Evolutionary conservation across 2,329 filamentous ascomycete genomes (phyloP), one percentile per base, ranked within the genome.

Genomic region (Blastomyces parvus): DNA sequence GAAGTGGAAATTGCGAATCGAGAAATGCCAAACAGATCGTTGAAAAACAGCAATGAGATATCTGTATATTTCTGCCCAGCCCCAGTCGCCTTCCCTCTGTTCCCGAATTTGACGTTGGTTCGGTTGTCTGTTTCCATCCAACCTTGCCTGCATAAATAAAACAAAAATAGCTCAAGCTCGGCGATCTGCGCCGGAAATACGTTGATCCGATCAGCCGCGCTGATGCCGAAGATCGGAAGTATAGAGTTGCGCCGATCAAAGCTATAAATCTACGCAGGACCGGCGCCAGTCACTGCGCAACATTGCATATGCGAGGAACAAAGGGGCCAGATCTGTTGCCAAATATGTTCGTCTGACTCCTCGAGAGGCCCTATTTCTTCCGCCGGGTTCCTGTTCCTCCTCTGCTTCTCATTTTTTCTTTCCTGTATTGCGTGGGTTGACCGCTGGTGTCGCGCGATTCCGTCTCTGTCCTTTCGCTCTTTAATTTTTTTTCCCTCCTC

Each of bases 401-500:
- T 55, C 52, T 13, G 1, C 13, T 55, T 33, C 30, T 36, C 58
- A 40, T 55, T 61, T 22, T 61, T 30, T 30, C 25, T 38, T 22
- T 38, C 58, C 46, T 30, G 30, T 40, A 17, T 19, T 56, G 53
- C 33, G 38, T 14, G 13, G 11, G 9, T 52, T 52, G 25, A 25
- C 17, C 48, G 25, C 30, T 30, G 48, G 48, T 30, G 22, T 52
- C 22, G 5, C 6, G 48, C 48, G 25, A 52, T 14, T 30, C 40
- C 25, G 14, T 33, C 53, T 58, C n/a, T 22, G n/a, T n/a, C n/a
- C 27, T n/a, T 38, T 9, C 25, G 38, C 2, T 50, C 30, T 33
- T 61, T 62, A 58, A 30, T 63, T 61, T 59, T 60, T 38, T 13
- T 38, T 38, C 9, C 36, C n/a, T n/a, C 33, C 27, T 40, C 58